Conservation (phyloP, 768 basidiomycete genomes). For the Collybia nuda region DNA sequence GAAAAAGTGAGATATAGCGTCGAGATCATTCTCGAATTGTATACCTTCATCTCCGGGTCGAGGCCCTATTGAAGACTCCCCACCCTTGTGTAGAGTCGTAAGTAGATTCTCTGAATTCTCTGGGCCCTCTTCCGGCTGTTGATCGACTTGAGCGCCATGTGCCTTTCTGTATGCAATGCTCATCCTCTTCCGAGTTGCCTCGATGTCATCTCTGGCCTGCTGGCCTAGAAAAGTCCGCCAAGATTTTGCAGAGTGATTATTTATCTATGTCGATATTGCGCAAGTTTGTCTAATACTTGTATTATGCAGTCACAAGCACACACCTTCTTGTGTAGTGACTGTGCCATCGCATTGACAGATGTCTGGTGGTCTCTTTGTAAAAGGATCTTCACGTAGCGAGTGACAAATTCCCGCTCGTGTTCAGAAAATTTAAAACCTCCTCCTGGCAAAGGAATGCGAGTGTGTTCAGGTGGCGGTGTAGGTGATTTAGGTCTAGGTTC, state of each 20-base stretch:
- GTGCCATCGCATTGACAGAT: slow-evolving; percentile 33
- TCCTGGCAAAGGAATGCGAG: slow-evolving; percentile 21
- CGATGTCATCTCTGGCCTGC: slow-evolving; percentile 36
- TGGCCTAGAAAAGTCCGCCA: slow-evolving; percentile 44
- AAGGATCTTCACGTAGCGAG: slow-evolving; percentile 42
- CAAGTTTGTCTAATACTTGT: slow-evolving; percentile 38
- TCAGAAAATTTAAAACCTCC: slow-evolving; percentile 41
- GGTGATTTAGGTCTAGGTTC: slow-evolving; percentile 32
- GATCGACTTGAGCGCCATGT: slow-evolving; percentile 13
- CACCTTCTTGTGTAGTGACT: slow-evolving; percentile 48
- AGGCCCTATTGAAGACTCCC: neutral
- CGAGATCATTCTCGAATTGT: slow-evolving; percentile 42
- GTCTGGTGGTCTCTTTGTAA: slow-evolving; percentile 48
- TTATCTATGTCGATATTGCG: slow-evolving; percentile 52
- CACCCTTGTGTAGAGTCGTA: neutral
- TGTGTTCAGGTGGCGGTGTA: slow-evolving; percentile 41
- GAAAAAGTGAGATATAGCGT: slow-evolving; percentile 54
- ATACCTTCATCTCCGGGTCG: neutral
- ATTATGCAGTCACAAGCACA: slow-evolving; percentile 2
- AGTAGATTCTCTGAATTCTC: too few species aligned
- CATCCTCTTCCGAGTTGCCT: slow-evolving; percentile 47
- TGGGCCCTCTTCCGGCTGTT: neutral
- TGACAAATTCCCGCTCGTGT: slow-evolving; percentile 49
- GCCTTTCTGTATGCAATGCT: slow-evolving; percentile 51
- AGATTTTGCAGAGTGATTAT: slow-evolving; percentile 52